Conservation (phyloP, 2,329 filamentous ascomycete species). For the Pseudogymnoascus verrucosus region DNA sequence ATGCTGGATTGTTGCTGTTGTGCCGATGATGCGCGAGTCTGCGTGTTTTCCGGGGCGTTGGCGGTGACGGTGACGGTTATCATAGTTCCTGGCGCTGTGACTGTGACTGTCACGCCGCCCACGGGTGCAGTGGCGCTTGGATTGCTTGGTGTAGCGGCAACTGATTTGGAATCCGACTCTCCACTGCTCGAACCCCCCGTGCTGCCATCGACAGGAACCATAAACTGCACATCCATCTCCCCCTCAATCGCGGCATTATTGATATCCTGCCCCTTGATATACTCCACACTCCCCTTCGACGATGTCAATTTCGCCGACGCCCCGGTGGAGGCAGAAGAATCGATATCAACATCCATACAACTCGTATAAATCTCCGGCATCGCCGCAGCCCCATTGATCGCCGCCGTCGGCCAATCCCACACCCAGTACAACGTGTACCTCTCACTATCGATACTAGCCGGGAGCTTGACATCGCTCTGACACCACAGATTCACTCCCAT, state of each 20-base stretch:
- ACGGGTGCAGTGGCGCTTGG: background rate
- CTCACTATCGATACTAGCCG: slow-evolving; percentile 39
- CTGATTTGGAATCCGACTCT: no score
- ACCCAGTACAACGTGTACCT: slow-evolving; percentile 83
- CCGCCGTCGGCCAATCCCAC: slow-evolving; percentile 67
- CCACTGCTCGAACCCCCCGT: background rate
- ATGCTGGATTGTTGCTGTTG: background rate
- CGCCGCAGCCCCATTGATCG: slow-evolving; percentile 27
- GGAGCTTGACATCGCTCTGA: slow-evolving; percentile 4
- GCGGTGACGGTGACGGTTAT: background rate
- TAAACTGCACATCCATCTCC: background rate
- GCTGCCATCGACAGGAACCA: background rate
- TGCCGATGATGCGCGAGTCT: background rate
- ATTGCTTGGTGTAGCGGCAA: background rate
- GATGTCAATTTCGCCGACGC: background rate
- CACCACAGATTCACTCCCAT: slow-evolving; percentile 7
- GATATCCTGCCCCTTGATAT: background rate
- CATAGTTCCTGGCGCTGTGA: background rate
- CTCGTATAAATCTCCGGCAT: slow-evolving; percentile 50
- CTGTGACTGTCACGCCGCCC: background rate
- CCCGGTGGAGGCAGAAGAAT: background rate
- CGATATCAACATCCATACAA: slow-evolving; percentile 41
- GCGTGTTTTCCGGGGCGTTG: background rate
- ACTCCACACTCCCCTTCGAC: background rate
- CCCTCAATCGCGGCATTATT: background rate